A percentile compares a stretch with the other conserved stretches of the same genome.
Evolutionary conservation across 2,329 filamentous ascomycete genomes (phyloP).

Genomic region (Paecilomyces dactylethromorphus): DNA sequence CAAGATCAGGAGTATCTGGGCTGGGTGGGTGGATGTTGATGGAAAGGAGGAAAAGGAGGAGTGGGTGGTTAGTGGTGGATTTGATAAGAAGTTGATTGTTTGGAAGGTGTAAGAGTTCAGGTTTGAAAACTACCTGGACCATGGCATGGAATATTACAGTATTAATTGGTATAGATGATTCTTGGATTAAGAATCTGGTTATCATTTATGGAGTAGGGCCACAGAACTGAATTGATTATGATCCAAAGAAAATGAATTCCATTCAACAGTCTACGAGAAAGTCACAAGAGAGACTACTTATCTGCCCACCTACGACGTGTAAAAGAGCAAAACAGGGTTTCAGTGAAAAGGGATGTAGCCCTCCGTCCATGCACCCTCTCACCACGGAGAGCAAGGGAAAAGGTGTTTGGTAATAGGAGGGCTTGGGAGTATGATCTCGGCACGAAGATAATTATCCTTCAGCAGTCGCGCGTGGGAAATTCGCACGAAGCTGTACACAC

Average conservation of each 20-base stretch:
- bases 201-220: too few species aligned
- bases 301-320: neutral
- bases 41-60: slow-evolving; percentile 36
- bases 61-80: slow-evolving; percentile 56
- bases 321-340: neutral
- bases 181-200: too few species aligned
- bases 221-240: too few species aligned
- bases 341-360: slow-evolving; percentile 28
- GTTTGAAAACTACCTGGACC: neutral
- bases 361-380: slow-evolving; percentile 43
- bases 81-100: slow-evolving; percentile 55
- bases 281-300: neutral
- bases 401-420: slow-evolving; percentile 46
- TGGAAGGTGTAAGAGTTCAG: slow-evolving; percentile 37
- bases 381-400: slow-evolving; percentile 30
- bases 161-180: neutral
- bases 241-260: neutral
- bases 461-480: slow-evolving; percentile 54
- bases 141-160: neutral
- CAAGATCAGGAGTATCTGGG: slow-evolving; percentile 55
- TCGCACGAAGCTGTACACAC: slow-evolving; percentile 64
- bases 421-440: slow-evolving; percentile 48
- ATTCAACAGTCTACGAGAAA: neutral
- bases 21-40: slow-evolving; percentile 36
- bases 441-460: slow-evolving; percentile 61